phyloP scores from a whole-genome alignment of 225 moss, liverwort and hornwort species.

The Physcomitrellopsis africana region DNA sequence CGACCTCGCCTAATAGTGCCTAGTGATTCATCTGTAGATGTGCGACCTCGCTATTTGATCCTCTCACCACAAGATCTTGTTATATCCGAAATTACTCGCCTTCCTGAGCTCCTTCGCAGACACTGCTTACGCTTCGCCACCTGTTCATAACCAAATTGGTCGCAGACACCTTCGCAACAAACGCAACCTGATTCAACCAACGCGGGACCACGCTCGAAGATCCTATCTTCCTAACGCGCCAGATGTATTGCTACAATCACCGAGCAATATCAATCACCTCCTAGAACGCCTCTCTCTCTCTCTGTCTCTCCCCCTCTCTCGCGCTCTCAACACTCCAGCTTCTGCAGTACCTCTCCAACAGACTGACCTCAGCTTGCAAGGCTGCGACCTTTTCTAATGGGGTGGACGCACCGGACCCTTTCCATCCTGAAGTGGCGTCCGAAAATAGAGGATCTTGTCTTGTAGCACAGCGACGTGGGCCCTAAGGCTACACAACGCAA shows the following conservation, averaged over 20 bases:
- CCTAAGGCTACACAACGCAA: too few relatives aligned
- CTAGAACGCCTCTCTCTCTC: not conserved
- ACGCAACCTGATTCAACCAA: too few relatives aligned
- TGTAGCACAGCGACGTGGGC: too few relatives aligned
- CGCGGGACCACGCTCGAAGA: too few relatives aligned
- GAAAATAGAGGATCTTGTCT: too few relatives aligned
- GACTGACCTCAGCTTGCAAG: not conserved
- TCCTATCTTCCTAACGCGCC: too few relatives aligned
- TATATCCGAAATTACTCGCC: slow-evolving; percentile 21
- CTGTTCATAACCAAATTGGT: too few relatives aligned
- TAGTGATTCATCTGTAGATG: slow-evolving; percentile 36
- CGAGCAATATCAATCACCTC: not conserved
- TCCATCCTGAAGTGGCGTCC: too few relatives aligned
- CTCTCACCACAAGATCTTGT: not conserved
- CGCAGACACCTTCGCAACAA: not conserved
- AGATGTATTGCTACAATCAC: too few relatives aligned
- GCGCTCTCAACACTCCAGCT: too few relatives aligned
- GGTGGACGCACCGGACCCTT: not conserved
- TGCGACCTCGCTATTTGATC: slow-evolving; percentile 15
- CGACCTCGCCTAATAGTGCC: slow-evolving; percentile 32
- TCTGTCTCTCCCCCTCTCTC: too few relatives aligned
- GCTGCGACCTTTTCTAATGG: not conserved
- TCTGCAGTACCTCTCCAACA: not conserved
- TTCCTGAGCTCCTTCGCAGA: slow-evolving; percentile 31
- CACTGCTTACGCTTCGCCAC: not conserved